Evolutionary conservation across 768 basidiomycete genomes (phyloP), one percentile per base, ranked within the genome.

Genomic region (Pulveroboletus sp.): DNA sequence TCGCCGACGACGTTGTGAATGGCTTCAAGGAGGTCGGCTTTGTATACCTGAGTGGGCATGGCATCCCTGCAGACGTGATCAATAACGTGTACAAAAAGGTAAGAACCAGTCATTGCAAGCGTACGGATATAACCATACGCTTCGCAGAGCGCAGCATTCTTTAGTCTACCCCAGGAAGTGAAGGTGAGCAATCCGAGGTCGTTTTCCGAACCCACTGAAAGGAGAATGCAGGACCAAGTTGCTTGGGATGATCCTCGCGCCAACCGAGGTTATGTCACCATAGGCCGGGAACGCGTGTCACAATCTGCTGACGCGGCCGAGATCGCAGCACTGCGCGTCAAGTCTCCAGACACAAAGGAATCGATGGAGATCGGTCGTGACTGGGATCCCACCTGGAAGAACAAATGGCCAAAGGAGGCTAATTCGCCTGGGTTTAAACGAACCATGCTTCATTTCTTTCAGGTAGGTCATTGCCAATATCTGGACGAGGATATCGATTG

Each of bases 361-460:
- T 74, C 81, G 8, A 90, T 94, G 83, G 91, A 94, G 65, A 92
- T 94, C 38, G 90, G 92, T 25, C 77, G 86, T 21, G 90, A 94
- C 49, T 87, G 85, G 81, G 89, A 88, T 55, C 71, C 76, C 14
- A 74, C 69, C 33, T 90, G 85, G 84, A 81, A 78, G 63, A 94
- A 94, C 63, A 76, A 76, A 55, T 94, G 92, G 91, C 90, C 87
- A 4, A 68, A 71, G 36, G 82, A 88, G 58, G 59, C 51, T 2
- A 76, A 81, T 43, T 79, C 71, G 2, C 86, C 89, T 1, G 74
- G 64, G 9, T 94, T 91, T 71, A 86, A 84, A 62, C 63, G 71
- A 20, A 82, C 80, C 3, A 89, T 88, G 84, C 68, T 90, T 53
- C 71, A 77, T 48, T 94, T 94, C 69, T 90, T 83, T 63, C 76